Conservation (phyloP, 164 flowering plant genomes). For the Litsea cubeba region DNA sequence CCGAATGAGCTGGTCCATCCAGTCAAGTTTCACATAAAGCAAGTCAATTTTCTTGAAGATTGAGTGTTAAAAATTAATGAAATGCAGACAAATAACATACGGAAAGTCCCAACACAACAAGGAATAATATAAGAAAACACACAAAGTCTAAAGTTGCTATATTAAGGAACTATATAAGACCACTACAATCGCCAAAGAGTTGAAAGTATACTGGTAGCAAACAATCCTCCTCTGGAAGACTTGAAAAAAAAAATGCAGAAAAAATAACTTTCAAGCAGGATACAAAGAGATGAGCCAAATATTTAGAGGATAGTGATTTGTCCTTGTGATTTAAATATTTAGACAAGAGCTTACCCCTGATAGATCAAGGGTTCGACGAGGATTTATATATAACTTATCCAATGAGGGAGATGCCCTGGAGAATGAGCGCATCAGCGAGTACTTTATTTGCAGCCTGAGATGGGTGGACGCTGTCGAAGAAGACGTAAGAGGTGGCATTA, state of each 20-base stretch:
- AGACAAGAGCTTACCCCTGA: too few relatives aligned
- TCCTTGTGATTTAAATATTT: not conserved
- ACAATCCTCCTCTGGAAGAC: not conserved
- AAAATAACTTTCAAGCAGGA: not conserved
- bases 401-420: conserved; percentile 64
- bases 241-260: too few relatives aligned
- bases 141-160: not conserved
- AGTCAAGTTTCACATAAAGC: too few relatives aligned
- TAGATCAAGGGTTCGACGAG: too few relatives aligned
- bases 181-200: not conserved
- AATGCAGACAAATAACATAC: not conserved
- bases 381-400: conserved; percentile 8
- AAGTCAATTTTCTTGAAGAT: too few relatives aligned
- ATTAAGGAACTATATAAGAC: not conserved
- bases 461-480: conserved; percentile 96
- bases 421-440: conserved; percentile 64
- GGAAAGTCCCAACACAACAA: not conserved
- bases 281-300: not conserved
- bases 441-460: conserved; percentile 81
- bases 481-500: conserved; percentile 80
- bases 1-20: too few relatives aligned
- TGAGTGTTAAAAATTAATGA: too few relatives aligned
- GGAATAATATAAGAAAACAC: not conserved
- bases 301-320: not conserved
- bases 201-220: not conserved